Evolutionary conservation across 169 alveolate species (phyloP), one percentile per base, ranked within the genome.

Genomic region (Cyclospora cayetanensis): DNA sequence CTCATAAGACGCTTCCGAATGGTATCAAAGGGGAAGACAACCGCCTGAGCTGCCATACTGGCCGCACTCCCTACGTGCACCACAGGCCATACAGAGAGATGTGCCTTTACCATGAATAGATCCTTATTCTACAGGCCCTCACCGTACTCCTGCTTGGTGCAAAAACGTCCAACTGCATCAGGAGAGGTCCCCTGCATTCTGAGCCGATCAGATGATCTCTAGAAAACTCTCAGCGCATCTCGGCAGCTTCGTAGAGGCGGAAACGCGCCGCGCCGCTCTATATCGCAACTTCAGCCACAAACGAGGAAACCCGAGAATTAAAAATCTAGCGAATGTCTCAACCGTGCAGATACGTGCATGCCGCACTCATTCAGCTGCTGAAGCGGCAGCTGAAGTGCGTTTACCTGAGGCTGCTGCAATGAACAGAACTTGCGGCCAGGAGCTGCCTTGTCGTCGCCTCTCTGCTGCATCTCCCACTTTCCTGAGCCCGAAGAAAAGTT

Each of bases 1-100:
- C 94, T 95, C 98, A 96, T 96, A 95, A 96, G 94, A 63, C 98
- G 92, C 91, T 96, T 96, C 72, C 98, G 91, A 39, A 96, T 97
- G 4, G 98, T 96, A 84, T 96, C 98, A 35, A 97, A 97, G 79
- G 97, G 94, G 52, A 90, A 93, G 41, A 95, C 95, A 41, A 94
- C 80, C n/a, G 93, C 55, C 84, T 91, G 90, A 1, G 96, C 94
- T 25, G 94, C 25, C 72, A 94, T 50, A 70, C 65, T 93, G 41
- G 95, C 95, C 31, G 88, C 89, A 0, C 95, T 90, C 37, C 97
- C 95, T 74, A 94, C 66, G 60, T 31, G 68, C 20, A 65, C 4
- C 9, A 4, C 90, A n/a, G 55, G 46, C 66, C 9, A 85, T 29
- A 11, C 43, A 82, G 7, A 82, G 53, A 37, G 60, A 25, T n/a